Conservation (phyloP, 1,139 yeast species). For the Hansenula lynferdii region DNA sequence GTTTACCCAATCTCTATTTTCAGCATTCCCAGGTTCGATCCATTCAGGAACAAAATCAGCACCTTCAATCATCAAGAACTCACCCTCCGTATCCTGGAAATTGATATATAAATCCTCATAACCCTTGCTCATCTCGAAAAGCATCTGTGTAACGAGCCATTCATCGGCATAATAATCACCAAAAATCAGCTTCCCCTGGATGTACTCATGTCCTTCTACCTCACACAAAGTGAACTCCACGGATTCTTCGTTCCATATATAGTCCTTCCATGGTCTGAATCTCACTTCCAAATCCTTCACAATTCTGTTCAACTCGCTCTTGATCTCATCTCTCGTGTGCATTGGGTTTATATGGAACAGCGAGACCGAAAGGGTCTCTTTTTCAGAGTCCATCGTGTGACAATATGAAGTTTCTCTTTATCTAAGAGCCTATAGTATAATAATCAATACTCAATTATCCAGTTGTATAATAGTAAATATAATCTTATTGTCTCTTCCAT, state of each 20-base stretch:
- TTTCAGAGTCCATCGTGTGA: too few relatives aligned
- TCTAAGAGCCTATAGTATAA: too few relatives aligned
- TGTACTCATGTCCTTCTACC: conserved; percentile 22
- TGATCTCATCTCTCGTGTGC: conserved; percentile 8
- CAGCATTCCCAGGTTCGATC: conserved; percentile 35
- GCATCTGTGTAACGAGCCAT: conserved; percentile 37
- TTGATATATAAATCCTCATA: conserved; percentile 39
- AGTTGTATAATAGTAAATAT: too few relatives aligned
- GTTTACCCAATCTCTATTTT: conserved; percentile 43
- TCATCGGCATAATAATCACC: conserved; percentile 44
- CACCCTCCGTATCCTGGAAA: conserved; percentile 52
- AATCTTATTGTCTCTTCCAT: too few relatives aligned
- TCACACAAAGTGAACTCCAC: conserved; percentile 9
- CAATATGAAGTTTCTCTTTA: too few relatives aligned
- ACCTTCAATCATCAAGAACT: conserved; percentile 47
- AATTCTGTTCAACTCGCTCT: conserved; percentile 14
- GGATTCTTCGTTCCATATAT: conserved; percentile 35
- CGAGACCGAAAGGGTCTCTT: conserved; percentile 9
- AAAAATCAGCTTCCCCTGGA: conserved; percentile 38
- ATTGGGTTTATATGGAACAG: conserved; percentile 17
- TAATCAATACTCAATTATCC: too few relatives aligned
- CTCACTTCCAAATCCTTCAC: conserved; percentile 20
- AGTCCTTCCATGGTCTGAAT: conserved; percentile 37
- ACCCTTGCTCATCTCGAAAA: conserved; percentile 32
- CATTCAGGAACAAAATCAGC: conserved; percentile 40